Conservation (phyloP, 306 rosid species). For the Quillaja saponaria region DNA sequence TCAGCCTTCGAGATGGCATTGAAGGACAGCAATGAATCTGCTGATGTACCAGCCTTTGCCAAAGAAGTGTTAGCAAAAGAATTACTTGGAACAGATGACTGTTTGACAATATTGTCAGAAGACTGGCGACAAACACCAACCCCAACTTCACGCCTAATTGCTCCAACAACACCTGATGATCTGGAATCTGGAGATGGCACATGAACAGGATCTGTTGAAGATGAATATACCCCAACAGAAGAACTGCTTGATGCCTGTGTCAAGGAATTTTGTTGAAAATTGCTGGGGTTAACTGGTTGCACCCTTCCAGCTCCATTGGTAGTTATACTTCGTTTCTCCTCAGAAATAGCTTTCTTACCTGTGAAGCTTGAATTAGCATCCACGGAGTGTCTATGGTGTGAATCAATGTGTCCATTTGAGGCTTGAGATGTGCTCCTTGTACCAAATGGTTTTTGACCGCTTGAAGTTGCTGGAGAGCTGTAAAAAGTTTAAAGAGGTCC, state of each 20-base stretch:
- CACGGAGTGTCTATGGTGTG: conserved; percentile 40
- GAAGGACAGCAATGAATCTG: conserved; percentile 68
- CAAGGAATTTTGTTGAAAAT: conserved; percentile 48
- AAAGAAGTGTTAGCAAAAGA: conserved; percentile 51
- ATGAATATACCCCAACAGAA: conserved; percentile 86
- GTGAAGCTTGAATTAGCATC: conserved; percentile 42
- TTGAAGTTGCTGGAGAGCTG: conserved; percentile 56
- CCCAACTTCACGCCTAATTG: conserved; percentile 96
- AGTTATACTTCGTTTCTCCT: conserved; percentile 49
- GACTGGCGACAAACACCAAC: conserved; percentile 80
- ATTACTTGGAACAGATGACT: conserved; percentile 55
- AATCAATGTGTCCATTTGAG: conserved; percentile 54
- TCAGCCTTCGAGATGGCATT: conserved; percentile 58
- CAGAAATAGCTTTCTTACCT: conserved; percentile 44
- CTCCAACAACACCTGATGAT: conserved; percentile 83
- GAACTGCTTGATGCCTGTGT: conserved; percentile 56
- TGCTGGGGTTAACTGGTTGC: conserved; percentile 56
- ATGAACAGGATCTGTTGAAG: conserved; percentile 97
- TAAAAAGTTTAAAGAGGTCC: conserved; percentile 9
- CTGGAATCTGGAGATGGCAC: conserved; percentile 98
- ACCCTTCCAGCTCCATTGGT: conserved; percentile 42
- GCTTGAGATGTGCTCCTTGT: conserved; percentile 51
- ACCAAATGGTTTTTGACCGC: conserved; percentile 55
- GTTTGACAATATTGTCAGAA: conserved; percentile 54
- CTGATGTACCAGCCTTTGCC: conserved; percentile 61